A percentile compares a stretch with the other conserved stretches of the same genome.
Conservation (phyloP, 1,284 basidiomycete genomes). For the Cutaneotrichosporon sp. region DNA sequence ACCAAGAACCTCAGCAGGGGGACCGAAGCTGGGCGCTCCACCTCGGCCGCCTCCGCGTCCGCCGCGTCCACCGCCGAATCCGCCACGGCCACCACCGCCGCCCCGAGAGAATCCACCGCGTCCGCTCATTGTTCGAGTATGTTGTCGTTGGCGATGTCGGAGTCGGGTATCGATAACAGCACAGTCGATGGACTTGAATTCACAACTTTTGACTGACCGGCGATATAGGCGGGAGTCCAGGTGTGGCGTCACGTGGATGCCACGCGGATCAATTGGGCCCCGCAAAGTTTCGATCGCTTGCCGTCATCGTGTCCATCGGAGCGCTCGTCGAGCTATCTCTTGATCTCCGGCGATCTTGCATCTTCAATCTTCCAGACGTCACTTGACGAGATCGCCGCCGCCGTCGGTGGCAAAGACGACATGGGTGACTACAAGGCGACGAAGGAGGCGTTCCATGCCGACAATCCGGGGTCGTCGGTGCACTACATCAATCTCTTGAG, state of each 20-base stretch:
- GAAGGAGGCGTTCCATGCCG: constrained; percentile 84
- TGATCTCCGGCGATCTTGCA: no score
- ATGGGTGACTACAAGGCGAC: constrained; percentile 64
- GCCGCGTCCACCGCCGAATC: constrained; percentile 46
- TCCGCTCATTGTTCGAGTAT: constrained; percentile 44
- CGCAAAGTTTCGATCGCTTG: not conserved
- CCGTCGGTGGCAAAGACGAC: not conserved
- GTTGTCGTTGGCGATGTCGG: constrained; percentile 2
- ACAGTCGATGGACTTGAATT: no score
- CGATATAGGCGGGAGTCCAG: not conserved
- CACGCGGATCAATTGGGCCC: not conserved
- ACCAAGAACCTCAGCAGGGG: constrained; percentile 80
- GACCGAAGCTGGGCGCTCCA: constrained; percentile 60
- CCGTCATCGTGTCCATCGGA: no score
- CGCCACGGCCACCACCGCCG: constrained; percentile 36
- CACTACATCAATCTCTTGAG: constrained; percentile 70
- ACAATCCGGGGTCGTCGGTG: constrained; percentile 70
- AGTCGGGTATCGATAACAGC: not conserved
- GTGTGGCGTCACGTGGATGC: not conserved
- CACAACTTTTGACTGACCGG: constrained; percentile 2
- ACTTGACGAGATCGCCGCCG: no score
- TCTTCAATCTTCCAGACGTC: no score
- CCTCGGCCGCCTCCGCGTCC: constrained; percentile 54
- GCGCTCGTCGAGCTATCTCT: no score
- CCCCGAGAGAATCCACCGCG: constrained; percentile 46